These are phyloP conservation scores for Daedaleopsis nitida DNA, from an alignment of 768 basidiomycete species.

Conservation along the genomic window DNA sequence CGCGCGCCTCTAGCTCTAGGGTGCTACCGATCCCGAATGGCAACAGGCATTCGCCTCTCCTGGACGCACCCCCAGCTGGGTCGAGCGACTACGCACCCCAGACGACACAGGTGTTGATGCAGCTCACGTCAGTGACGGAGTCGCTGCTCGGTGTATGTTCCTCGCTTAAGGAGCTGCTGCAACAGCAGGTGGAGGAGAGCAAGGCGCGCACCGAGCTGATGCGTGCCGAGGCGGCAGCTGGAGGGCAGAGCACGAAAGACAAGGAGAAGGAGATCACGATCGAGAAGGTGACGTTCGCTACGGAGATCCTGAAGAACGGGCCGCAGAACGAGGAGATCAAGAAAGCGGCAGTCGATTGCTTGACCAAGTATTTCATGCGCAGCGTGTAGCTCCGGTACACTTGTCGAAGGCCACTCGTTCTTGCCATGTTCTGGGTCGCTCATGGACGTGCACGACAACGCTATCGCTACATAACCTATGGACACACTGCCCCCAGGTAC, in stretches of 20 bases:
- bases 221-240: slow-evolving; percentile 60
- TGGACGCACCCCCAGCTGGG: slow-evolving; percentile 10
- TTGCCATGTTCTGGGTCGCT: too few relatives aligned
- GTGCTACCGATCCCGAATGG: slow-evolving; percentile 4
- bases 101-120: slow-evolving; percentile 45
- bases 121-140: slow-evolving; percentile 53
- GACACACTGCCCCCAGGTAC: not conserved
- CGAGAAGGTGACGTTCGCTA: slow-evolving; percentile 67
- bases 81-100: slow-evolving; percentile 3
- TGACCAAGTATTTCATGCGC: slow-evolving; percentile 22
- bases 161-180: slow-evolving; percentile 52
- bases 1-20: not conserved
- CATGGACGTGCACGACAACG: not conserved
- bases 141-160: slow-evolving; percentile 53
- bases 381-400: not conserved
- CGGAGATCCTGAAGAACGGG: slow-evolving; percentile 62
- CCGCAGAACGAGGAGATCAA: slow-evolving; percentile 21
- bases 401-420: not conserved
- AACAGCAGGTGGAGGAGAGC: slow-evolving; percentile 67
- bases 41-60: not conserved
- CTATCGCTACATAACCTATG: not conserved
- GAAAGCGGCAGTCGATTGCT: slow-evolving; percentile 17
- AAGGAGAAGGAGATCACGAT: slow-evolving; percentile 51
- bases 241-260: not conserved
- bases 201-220: slow-evolving; percentile 73